Conservation (phyloP, 2,329 filamentous ascomycete species). For the Clarireedia monteithiana region DNA sequence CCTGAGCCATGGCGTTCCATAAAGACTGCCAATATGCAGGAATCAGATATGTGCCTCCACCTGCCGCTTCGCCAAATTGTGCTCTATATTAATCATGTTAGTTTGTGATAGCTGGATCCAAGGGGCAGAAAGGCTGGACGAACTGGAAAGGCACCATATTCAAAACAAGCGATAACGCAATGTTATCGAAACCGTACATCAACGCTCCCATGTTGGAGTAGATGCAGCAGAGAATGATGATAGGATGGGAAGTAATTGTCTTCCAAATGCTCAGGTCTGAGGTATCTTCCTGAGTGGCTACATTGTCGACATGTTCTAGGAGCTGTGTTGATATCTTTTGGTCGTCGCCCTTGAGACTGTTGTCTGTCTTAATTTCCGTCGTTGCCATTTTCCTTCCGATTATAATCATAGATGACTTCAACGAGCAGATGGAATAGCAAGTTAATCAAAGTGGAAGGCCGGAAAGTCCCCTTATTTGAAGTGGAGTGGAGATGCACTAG, state of each 20-base stretch:
- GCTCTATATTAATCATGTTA: not conserved
- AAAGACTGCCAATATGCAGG: constrained; percentile 1
- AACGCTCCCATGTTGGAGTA: not conserved
- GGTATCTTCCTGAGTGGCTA: not conserved
- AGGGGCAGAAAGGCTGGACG: not conserved
- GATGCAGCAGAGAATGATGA: not conserved
- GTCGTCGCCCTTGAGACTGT: not conserved
- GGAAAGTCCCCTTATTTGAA: no score
- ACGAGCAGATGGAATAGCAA: no score
- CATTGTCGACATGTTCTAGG: not conserved
- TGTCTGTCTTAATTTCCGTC: not conserved
- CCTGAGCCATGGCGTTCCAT: not conserved
- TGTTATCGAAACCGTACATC: not conserved
- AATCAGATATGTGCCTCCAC: not conserved
- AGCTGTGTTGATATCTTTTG: not conserved
- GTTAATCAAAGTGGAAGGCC: no score
- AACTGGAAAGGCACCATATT: not conserved
- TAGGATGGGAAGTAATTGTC: not conserved
- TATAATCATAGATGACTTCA: not conserved
- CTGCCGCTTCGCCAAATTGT: not conserved
- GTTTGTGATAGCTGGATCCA: not conserved
- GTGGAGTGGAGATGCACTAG: no score
- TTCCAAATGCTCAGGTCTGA: not conserved
- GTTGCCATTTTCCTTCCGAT: not conserved
- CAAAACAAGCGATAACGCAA: not conserved